Evolutionary conservation across 2,329 filamentous ascomycete genomes (phyloP), one percentile per base, ranked within the genome.

Genomic region (Colletotrichum filicis): DNA sequence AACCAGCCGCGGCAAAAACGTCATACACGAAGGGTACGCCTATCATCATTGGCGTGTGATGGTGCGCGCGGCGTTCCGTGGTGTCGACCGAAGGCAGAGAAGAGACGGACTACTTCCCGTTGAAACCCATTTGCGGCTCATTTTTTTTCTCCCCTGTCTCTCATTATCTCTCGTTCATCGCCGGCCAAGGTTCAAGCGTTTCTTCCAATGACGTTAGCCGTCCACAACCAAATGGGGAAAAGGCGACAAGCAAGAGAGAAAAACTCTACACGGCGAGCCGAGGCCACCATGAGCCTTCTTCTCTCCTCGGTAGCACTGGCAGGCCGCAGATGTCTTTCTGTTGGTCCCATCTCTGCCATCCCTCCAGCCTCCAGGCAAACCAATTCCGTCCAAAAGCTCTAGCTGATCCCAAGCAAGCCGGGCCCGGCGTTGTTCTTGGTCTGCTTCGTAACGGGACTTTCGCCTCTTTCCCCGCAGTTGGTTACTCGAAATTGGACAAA

Each of bases 381-480:
- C 60, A n/a, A 32, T 56, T 42, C 24, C 16, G 62, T 56, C 8
- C 52, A 37, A 56, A 56, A 30, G 32, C 32, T 14, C 22, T 22
- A 37, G 28, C 53, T 42, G 37, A 3, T 19, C 6, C 42, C 42
- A 49, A 49, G 42, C 42, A 49, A 22, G 42, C 42, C 42, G 19
- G 19, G 42, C 19, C 42, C 42, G 42, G 42, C 24, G 65, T 12
- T 6, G 62, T 53, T 28, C 30, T 55, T 60, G 35, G 61, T 30
- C 53, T 63, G 69, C 65, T 46, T 46, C 28, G 55, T 46, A 16
- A 52, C 65, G 70, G 55, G 52, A 66, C 66, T 57, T 57, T 66
- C 60, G 66, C 66, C 66, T 64, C 66, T 68, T 69, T 65, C 70
- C 70, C 70, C 70, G 70, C 70, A 70, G 66, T 61, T 66, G n/a